A percentile compares a stretch with the other conserved stretches of the same genome.
Evolutionary conservation across 441 rosid species (phyloP).

Genomic region (Pelargonium citronellum): DNA sequence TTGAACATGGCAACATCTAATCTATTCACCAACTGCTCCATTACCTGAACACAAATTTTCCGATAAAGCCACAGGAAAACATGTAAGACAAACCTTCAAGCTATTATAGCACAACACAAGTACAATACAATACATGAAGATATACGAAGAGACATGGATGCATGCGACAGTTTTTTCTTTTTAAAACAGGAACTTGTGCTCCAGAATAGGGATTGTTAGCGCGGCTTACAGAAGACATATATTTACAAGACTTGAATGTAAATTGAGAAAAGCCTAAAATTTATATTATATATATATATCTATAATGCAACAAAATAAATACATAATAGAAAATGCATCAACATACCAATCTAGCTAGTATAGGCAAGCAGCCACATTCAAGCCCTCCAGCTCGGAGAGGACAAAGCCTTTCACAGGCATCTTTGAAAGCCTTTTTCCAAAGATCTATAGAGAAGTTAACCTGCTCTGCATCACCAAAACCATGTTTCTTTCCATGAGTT

Average conservation of each 20-base stretch:
- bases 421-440: conserved; percentile 92
- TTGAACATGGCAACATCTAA: conserved; percentile 96
- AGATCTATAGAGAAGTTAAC: conserved; percentile 67
- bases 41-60: conserved; percentile 42
- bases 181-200: background rate
- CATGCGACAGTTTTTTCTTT: background rate
- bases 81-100: background rate
- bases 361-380: conserved; percentile 80
- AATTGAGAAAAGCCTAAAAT: background rate
- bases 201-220: background rate
- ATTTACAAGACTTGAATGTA: background rate
- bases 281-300: background rate
- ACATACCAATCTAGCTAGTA: conserved; percentile 74
- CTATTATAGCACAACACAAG: background rate
- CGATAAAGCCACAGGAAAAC: background rate
- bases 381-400: conserved; percentile 92
- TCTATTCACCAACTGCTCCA: conserved; percentile 91
- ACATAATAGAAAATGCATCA: background rate
- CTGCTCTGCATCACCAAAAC: conserved; percentile 52
- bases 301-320: too few relatives aligned
- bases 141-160: background rate
- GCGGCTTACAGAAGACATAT: background rate
- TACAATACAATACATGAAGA: conserved; percentile 3
- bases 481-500: conserved; percentile 35
- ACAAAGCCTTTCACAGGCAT: conserved; percentile 90